Percentiles rank a stretch among this genome's conserved stretches.
phyloP scores from a whole-genome alignment of 2,329 filamentous ascomycete species.

The Zymoseptoria pseudotritici region DNA sequence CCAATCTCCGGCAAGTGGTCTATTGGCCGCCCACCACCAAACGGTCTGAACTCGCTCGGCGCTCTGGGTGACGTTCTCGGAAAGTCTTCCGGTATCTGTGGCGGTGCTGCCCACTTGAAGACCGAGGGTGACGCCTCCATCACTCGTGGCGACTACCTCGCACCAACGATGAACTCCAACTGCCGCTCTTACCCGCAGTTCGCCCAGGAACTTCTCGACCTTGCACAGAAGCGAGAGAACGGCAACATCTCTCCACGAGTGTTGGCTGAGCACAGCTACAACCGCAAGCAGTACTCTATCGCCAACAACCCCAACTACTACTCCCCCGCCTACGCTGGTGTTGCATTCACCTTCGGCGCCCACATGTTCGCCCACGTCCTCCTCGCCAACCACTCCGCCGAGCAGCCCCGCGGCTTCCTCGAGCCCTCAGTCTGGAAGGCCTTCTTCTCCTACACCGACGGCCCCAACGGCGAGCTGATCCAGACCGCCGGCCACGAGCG shows the following conservation, averaged over 20 bases:
- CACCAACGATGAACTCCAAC: constrained; percentile 19
- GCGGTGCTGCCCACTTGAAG: constrained; percentile 17
- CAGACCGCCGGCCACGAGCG: constrained; percentile 19
- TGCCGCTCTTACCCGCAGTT: constrained; percentile 20
- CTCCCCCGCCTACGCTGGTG: constrained; percentile 19
- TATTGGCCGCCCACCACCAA: constrained; percentile 13
- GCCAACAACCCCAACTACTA: constrained; percentile 25
- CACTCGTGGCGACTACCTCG: constrained; percentile 23
- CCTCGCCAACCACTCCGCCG: constrained; percentile 21
- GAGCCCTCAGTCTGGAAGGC: constrained; percentile 16
- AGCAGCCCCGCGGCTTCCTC: constrained; percentile 18
- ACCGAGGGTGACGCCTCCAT: constrained; percentile 22
- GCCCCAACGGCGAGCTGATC: constrained; percentile 11
- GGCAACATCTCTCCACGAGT: constrained; percentile 19
- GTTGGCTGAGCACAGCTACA: constrained; percentile 20
- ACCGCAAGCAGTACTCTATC: constrained; percentile 22
- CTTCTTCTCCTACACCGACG: constrained; percentile 20
- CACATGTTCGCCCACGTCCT: constrained; percentile 23
- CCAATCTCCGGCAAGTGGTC: constrained; percentile 15
- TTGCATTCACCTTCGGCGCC: constrained; percentile 24
- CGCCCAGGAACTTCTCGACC: constrained; percentile 19
- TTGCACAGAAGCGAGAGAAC: constrained; percentile 12
- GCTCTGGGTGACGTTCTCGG: constrained; percentile 16
- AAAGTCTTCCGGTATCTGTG: constrained; percentile 21
- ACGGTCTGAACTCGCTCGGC: constrained; percentile 18